phyloP scores from a whole-genome alignment of 352 stramenopile species.

The Phytophthora rubi region DNA sequence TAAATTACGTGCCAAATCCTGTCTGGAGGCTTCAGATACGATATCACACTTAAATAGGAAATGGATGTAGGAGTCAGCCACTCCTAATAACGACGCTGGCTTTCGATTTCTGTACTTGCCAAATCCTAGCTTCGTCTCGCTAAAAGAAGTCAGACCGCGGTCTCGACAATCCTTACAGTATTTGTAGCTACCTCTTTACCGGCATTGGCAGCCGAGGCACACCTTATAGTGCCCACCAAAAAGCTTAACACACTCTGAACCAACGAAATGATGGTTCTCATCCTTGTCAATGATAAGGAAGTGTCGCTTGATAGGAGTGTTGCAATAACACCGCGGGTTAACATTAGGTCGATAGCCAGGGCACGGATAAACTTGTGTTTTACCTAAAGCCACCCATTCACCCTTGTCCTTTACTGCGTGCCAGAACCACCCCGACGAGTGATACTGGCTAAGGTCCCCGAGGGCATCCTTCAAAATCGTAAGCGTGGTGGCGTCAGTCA shows the following conservation, averaged over 20 bases:
- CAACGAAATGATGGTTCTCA: conserved; percentile 19
- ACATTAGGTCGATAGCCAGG: conserved; percentile 15
- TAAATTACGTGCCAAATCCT: conserved; percentile 8
- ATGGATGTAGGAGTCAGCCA: conserved; percentile 4
- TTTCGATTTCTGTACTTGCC: conserved; percentile 8
- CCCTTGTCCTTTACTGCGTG: background rate
- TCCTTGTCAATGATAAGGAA: conserved; percentile 18
- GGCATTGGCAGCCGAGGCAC: conserved; percentile 5
- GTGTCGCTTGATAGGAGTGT: conserved; percentile 16
- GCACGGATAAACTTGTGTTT: conserved; percentile 9
- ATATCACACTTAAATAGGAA: conserved; percentile 11
- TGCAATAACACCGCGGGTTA: conserved; percentile 10
- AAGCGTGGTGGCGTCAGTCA: background rate
- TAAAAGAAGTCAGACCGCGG: conserved; percentile 5
- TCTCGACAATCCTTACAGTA: conserved; percentile 20
- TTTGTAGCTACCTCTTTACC: conserved; percentile 8
- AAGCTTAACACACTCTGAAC: conserved; percentile 16
- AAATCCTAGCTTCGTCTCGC: conserved; percentile 9
- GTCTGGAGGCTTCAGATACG: conserved; percentile 11
- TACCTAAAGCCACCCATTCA: background rate
- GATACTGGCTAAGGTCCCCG: conserved; percentile 4
- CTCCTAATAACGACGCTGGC: conserved; percentile 7
- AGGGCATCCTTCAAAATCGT: conserved; percentile 9
- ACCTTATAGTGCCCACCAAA: conserved; percentile 8
- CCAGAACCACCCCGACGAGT: conserved; percentile 13